Conservation (phyloP, 75 land plant species). For the Pinus tabuliformis region DNA sequence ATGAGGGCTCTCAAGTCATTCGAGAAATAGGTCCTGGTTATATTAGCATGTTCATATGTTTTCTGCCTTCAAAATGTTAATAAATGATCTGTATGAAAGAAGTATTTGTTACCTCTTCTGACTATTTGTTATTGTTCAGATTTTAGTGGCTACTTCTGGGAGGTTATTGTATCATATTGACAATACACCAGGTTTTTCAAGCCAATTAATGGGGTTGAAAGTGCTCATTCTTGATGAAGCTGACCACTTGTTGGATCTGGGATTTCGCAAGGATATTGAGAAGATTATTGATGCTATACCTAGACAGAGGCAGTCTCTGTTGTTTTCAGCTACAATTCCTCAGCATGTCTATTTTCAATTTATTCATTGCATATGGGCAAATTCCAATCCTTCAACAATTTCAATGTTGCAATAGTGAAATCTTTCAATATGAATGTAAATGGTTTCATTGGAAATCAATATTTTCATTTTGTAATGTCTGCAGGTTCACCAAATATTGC, state of each 20-base stretch:
- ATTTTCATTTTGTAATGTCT: background rate
- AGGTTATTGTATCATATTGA: conserved; percentile 81
- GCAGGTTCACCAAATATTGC: conserved; percentile 70
- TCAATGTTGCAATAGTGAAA: background rate
- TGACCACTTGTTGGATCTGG: conserved; percentile 66
- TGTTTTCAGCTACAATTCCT: conserved; percentile 77
- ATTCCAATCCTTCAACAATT: background rate
- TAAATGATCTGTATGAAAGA: background rate
- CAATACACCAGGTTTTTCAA: conserved; percentile 53
- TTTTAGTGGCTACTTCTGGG: conserved; percentile 83
- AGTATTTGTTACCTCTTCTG: background rate
- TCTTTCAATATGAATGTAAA: background rate
- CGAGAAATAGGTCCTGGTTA: background rate
- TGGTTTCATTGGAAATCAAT: background rate
- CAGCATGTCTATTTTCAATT: conserved; percentile 42
- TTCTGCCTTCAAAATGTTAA: background rate
- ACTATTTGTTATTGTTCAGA: conserved; percentile 36
- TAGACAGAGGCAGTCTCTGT: conserved; percentile 66
- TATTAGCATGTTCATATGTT: background rate
- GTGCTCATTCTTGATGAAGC: conserved; percentile 81
- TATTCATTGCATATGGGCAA: conserved; percentile 1
- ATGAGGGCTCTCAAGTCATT: no score
- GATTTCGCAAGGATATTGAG: conserved; percentile 67
- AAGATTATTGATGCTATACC: conserved; percentile 71
- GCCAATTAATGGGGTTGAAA: conserved; percentile 65